phyloP scores from a whole-genome alignment of 345 rosid species.

The Heritiera fomes region DNA sequence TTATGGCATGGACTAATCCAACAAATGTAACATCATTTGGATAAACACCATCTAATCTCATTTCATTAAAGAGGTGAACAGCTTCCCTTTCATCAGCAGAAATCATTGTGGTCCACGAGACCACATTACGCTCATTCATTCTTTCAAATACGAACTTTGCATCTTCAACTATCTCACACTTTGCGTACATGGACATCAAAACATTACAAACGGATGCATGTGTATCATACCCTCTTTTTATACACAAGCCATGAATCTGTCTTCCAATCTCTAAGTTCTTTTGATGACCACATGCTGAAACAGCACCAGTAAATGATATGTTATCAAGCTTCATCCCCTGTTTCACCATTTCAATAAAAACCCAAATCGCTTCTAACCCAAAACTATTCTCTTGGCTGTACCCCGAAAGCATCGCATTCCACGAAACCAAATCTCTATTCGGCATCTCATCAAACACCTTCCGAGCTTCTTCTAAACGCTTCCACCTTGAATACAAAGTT shows the following conservation, averaged over 20 bases:
- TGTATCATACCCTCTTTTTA: slow-evolving; percentile 63
- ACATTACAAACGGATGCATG: slow-evolving; percentile 67
- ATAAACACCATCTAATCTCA: slow-evolving; percentile 66
- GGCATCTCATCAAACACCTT: slow-evolving; percentile 68
- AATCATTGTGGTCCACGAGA: slow-evolving; percentile 89
- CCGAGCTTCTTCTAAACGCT: slow-evolving; percentile 43
- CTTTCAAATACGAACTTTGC: slow-evolving; percentile 53
- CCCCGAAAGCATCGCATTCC: slow-evolving; percentile 89
- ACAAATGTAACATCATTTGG: slow-evolving; percentile 85
- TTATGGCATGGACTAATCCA: slow-evolving; percentile 58
- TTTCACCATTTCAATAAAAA: slow-evolving; percentile 61
- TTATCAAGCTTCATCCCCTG: slow-evolving; percentile 73
- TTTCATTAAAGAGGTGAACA: slow-evolving; percentile 53
- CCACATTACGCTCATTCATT: slow-evolving; percentile 69
- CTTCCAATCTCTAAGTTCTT: slow-evolving; percentile 59
- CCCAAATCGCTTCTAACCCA: slow-evolving; percentile 55
- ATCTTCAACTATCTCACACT: slow-evolving; percentile 54
- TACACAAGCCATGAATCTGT: slow-evolving; percentile 75
- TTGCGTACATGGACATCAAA: slow-evolving; percentile 73
- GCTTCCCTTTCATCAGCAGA: slow-evolving; percentile 54
- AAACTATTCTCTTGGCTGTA: slow-evolving; percentile 60
- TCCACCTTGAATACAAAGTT: no score
- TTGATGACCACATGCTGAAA: slow-evolving; percentile 76
- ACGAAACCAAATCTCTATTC: slow-evolving; percentile 67
- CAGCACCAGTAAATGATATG: slow-evolving; percentile 73